Evolutionary conservation across 2,329 filamentous ascomycete species (phyloP).

Genomic region (Diaporthe batatas): DNA sequence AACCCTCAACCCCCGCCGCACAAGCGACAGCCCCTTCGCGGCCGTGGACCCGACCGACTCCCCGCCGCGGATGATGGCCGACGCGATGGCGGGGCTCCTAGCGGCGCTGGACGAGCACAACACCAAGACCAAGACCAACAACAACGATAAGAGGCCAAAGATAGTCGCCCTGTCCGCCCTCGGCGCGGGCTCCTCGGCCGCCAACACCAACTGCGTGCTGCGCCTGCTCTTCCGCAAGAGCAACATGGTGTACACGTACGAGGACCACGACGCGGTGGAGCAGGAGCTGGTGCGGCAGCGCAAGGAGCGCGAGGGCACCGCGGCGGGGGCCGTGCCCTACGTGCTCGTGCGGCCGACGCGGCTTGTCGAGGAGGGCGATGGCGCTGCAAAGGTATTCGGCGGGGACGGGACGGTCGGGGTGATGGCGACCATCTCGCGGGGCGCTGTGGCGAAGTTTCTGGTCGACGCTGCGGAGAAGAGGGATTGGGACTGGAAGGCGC

Average conservation of each 20-base stretch:
- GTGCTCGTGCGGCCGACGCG: conserved; percentile 35
- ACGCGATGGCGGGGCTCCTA: conserved; percentile 42
- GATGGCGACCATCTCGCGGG: conserved; percentile 47
- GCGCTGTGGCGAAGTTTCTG: conserved; percentile 56
- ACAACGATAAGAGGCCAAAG: conserved; percentile 46
- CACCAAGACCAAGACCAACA: not conserved
- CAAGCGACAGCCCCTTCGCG: conserved; percentile 57
- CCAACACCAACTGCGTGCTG: conserved; percentile 56
- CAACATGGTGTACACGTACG: conserved; percentile 60
- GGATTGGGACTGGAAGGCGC: conserved; percentile 50
- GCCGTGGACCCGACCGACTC: conserved; percentile 49
- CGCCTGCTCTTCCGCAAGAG: conserved; percentile 59
- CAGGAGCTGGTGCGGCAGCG: conserved; percentile 51
- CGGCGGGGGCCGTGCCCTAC: not conserved
- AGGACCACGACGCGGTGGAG: conserved; percentile 63
- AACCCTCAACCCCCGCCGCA: conserved; percentile 56
- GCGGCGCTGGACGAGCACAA: not conserved
- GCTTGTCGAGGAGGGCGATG: conserved; percentile 19
- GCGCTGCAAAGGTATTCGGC: conserved; percentile 6
- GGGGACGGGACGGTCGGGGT: conserved; percentile 52
- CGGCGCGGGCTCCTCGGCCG: conserved; percentile 61
- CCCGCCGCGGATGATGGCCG: conserved; percentile 55
- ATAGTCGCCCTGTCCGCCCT: conserved; percentile 64
- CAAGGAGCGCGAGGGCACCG: conserved; percentile 42
- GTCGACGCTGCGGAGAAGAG: conserved; percentile 52